A percentile compares a stretch with the other conserved stretches of the same genome.
These are phyloP conservation scores for Rhodomyrtus tomentosa DNA, from an alignment of 345 rosid species.

Conservation along the genomic window DNA sequence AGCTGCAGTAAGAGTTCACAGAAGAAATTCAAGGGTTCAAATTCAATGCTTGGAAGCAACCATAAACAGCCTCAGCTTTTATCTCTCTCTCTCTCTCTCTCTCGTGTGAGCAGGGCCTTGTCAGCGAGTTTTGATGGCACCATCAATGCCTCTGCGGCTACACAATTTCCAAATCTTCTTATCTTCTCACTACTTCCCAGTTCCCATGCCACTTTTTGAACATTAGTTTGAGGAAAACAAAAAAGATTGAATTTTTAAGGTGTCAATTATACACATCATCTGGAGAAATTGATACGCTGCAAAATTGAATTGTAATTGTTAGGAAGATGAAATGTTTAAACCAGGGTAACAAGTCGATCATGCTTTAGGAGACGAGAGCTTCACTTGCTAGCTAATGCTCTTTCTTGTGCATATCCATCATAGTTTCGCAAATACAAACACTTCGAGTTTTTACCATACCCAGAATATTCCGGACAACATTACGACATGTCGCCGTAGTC, in stretches of 20 bases:
- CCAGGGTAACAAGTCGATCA: background rate
- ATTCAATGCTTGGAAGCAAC: slow-evolving; percentile 16
- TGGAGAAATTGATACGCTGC: background rate
- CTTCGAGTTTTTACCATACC: background rate
- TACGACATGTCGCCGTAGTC: background rate
- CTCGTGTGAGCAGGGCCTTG: background rate
- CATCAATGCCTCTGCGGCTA: slow-evolving; percentile 5
- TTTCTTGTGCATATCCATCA: background rate
- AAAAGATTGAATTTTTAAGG: background rate
- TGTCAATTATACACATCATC: background rate
- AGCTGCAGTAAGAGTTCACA: background rate
- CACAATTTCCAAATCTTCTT: background rate
- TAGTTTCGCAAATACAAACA: background rate
- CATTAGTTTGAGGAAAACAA: background rate
- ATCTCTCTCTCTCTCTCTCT: background rate
- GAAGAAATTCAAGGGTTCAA: background rate
- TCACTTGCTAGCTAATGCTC: background rate
- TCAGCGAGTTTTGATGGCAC: slow-evolving; percentile 16
- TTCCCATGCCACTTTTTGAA: background rate
- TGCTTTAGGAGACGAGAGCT: background rate
- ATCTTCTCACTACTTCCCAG: background rate
- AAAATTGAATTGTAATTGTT: background rate
- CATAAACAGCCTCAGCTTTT: background rate
- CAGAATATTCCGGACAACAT: background rate
- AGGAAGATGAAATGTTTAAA: background rate